Base-by-base conservation (phyloP, 2,329 filamentous ascomycete genomes). In the Whalleya microplaca region DNA sequence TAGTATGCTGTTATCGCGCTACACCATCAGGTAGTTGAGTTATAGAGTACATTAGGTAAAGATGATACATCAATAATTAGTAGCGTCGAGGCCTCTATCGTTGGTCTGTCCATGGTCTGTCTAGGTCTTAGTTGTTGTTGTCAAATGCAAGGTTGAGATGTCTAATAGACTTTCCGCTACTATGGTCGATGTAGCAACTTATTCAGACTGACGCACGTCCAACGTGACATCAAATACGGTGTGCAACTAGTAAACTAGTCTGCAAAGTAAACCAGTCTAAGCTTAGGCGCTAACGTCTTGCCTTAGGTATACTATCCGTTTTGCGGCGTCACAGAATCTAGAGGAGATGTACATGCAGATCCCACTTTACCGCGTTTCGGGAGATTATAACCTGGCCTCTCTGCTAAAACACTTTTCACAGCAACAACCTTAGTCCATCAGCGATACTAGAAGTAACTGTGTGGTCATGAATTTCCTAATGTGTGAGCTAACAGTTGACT, bases 101-200 rank as follows among this genome's bases (percentile, higher is more conserved):
- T 4, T 4, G 23, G 23, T 9, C 23, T 27, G 9, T 9, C 23
- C 23, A 9, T 4, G 23, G 23, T 9, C 23, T 27, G 9, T 9
- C 4, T 9, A 27, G 23, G 23, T 9, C 23, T 4, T 27, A 9
- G 23, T 27, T 27, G 23, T 27, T 27, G 23, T 27, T 27, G 32
- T 16, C 10, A 37, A 37, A 12, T 37, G 32, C 32, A 37, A 37
- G 32, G 32, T 37, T 37, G 32, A 16, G 32, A 37, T 12, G 3
- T 16, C 32, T 6, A 37, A 37, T 37, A 37, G 14, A 37, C 60
- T 64, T 64, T 63, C 42, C 62, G 52, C 62, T 63, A 64, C 20
- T 50, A 58, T 27, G 41, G 20, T 42, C 21, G 21, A 19, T n/a
- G 10, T 9, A 47, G 19, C 29, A 21, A 18, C 37, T 37, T 20